Evolutionary conservation across 805 yeast species (phyloP), one percentile per base, ranked within the genome.

Genomic region (Lachancea meyersii): DNA sequence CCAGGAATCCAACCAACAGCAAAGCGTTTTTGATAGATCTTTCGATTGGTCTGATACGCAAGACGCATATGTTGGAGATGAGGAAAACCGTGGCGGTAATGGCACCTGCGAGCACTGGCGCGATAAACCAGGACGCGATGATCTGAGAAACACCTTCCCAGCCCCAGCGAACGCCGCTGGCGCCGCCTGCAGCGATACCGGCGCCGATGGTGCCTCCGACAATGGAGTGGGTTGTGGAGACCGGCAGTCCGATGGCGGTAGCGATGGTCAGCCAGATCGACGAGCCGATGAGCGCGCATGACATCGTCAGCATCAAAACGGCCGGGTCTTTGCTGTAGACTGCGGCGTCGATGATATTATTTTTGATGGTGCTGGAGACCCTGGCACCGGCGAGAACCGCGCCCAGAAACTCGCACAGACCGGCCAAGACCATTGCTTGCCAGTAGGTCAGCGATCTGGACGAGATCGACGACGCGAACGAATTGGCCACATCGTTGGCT

Each of bases 401-500:
- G 43, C 91, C 91, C 33, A 82, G 60, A 51, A 83, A 82, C 62
- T 82, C 91, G 70, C 80, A 77, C 34, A 80, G 54, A 30, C 79
- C 82, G 0, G 86, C 86, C 32, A 83, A 63, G 27, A 80, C 52
- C 86, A 80, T 79, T 14, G 87, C 89, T 61, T 82, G 91, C 79
- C 82, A 76, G 58, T 80, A 80, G 43, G 75, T 75, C 49, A 82
- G 65, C 13, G 86, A 73, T 52, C 83, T 68, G 10, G 89, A 80
- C 11, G 88, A 78, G 4, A 82, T 79, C 0, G 89, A 76, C 2
- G 89, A 81, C 1, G 91, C 82, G 55, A 80, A 82, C 1, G 91
- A 82, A 68, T 83, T 82, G 13, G 89, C 82, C 45, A 82, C 87
- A 68, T 82, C 91, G 56, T 83, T 82, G 23, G 89, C 91, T 40